A percentile compares a stretch with the other conserved stretches of the same genome.
These are phyloP conservation scores for Myxozyma udenii DNA, from an alignment of 805 yeast genomes.

Conservation along the genomic window DNA sequence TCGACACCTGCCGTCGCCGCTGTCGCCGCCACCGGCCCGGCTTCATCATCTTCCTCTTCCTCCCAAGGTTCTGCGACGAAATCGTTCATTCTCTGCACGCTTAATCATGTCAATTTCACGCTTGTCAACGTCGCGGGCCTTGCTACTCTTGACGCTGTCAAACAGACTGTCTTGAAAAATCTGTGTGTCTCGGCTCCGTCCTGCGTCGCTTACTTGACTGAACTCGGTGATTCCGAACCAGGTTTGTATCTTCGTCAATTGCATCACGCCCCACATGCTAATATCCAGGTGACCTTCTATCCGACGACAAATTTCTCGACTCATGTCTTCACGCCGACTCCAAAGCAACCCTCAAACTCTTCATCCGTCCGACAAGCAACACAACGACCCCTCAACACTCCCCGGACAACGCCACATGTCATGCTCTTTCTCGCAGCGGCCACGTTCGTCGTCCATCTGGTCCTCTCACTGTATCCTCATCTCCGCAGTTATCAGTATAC, in stretches of 20 bases:
- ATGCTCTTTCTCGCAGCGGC: too few species aligned
- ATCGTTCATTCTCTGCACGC: too few species aligned
- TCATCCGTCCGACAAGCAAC: constrained; percentile 16
- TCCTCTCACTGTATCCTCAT: too few species aligned
- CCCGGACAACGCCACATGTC: too few species aligned
- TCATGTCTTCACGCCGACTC: constrained; percentile 21
- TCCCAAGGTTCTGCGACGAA: too few species aligned
- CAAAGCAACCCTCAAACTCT: constrained; percentile 28
- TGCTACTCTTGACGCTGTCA: constrained; percentile 67
- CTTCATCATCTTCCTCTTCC: background rate
- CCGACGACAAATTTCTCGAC: constrained; percentile 21
- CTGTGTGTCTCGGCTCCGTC: constrained; percentile 32
- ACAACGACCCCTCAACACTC: too few species aligned
- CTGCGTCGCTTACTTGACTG: constrained; percentile 7
- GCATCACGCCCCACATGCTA: too few species aligned
- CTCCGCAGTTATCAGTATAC: too few species aligned
- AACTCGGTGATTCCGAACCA: constrained; percentile 22
- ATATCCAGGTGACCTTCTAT: constrained; percentile 20
- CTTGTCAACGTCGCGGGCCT: constrained; percentile 47
- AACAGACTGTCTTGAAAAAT: constrained; percentile 39
- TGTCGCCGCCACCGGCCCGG: background rate
- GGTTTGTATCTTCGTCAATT: constrained; percentile 10
- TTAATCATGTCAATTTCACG: constrained; percentile 56
- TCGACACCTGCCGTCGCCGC: constrained; percentile 2
- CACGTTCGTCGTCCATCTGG: too few species aligned